Conservation (phyloP, 2,329 filamentous ascomycete species). For the Magnaporthiopsis incrustans region DNA sequence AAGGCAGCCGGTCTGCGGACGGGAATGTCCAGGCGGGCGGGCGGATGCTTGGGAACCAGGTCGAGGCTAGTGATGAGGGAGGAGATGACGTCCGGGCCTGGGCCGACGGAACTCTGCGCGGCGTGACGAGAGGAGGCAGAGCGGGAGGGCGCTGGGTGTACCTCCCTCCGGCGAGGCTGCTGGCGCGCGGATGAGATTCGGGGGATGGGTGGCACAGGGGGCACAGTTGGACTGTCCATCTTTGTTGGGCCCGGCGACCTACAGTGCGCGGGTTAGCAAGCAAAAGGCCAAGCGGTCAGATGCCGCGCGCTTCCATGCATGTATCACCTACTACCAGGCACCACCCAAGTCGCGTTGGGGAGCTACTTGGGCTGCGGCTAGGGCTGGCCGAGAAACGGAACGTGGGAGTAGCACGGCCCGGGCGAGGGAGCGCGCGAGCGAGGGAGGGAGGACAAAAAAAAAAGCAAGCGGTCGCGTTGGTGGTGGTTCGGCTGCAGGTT, state of each 20-base stretch:
- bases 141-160: background rate
- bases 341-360: no score
- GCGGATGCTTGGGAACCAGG: constrained; percentile 34
- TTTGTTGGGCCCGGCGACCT: background rate
- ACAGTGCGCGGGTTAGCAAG: no score
- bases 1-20: constrained; percentile 31
- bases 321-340: no score
- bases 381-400: no score
- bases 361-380: no score
- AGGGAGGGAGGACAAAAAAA: no score
- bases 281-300: no score
- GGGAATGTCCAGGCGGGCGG: background rate
- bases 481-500: no score
- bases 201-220: constrained; percentile 4
- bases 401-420: no score
- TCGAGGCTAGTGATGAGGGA: constrained; percentile 62
- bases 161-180: constrained; percentile 1
- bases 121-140: constrained; percentile 13
- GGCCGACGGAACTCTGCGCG: constrained; percentile 36
- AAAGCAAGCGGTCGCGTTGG: no score
- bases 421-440: no score
- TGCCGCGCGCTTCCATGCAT: no score
- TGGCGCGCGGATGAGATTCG: constrained; percentile 5
- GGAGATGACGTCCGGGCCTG: constrained; percentile 57
- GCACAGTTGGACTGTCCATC: background rate